Evolutionary conservation across 139 green algal species (phyloP).

Genomic region (Chlamydomonas incerta): DNA sequence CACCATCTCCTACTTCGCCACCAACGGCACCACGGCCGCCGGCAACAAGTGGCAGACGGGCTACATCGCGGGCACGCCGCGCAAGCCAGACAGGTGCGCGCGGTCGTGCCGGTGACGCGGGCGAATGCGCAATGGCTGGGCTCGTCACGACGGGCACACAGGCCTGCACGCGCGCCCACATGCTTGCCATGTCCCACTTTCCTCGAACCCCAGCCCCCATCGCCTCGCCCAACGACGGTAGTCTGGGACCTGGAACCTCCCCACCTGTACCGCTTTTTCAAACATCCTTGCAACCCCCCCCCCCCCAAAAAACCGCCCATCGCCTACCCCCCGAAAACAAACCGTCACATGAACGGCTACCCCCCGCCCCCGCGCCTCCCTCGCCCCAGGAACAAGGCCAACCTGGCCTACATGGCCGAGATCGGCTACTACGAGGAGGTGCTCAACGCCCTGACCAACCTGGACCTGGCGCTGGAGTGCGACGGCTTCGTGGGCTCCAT

Average conservation of each 20-base stretch:
- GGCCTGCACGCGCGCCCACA: too few relatives aligned
- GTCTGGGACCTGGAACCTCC: too few relatives aligned
- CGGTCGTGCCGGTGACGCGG: neutral
- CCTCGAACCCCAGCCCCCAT: too few relatives aligned
- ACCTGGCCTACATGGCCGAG: conserved; percentile 35
- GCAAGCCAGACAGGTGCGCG: conserved; percentile 35
- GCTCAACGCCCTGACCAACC: conserved; percentile 44
- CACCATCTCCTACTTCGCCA: conserved; percentile 35
- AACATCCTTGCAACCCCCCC: too few relatives aligned
- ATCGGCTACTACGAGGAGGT: conserved; percentile 38
- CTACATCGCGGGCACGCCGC: neutral
- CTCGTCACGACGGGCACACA: too few relatives aligned
- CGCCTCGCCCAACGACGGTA: too few relatives aligned
- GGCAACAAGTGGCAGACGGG: neutral
- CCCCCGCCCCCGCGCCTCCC: neutral
- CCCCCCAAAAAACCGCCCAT: too few relatives aligned
- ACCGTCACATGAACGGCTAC: neutral
- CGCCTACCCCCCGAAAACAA: too few relatives aligned
- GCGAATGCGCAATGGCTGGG: too few relatives aligned
- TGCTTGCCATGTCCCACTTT: too few relatives aligned
- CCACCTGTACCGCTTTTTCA: too few relatives aligned
- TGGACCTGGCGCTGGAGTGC: conserved; percentile 48
- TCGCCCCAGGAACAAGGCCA: neutral
- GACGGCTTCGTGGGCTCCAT: conserved; percentile 51
- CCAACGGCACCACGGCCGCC: neutral